Base-by-base conservation (phyloP, 2,329 filamentous ascomycete genomes). In the Diplocarpon rosae region DNA sequence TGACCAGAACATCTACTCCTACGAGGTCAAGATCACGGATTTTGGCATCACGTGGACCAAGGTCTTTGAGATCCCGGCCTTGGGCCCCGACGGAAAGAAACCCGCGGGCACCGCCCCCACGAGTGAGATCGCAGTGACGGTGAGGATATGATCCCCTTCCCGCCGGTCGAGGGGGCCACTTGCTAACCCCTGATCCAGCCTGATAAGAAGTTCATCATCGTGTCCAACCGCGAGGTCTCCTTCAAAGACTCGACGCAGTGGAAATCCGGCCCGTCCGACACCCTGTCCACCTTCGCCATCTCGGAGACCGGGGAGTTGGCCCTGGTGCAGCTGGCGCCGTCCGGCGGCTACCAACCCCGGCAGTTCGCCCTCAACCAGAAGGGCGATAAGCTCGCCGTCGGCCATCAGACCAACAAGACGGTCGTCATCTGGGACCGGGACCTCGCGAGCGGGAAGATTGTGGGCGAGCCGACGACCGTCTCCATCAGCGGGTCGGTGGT, bases 361-460 rank as follows among this genome's bases (percentile, higher is more conserved):
- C 64, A 68, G 33, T 71, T 70, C 50, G 61, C 58, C 13, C 39
- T 69, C n/a, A 70, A 68, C 49, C 59, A 59, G 10, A 59, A 59
- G 10, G 69, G 69, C 0, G 56, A 60, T 34, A 37, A 67, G 39
- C 57, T 71, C 13, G 68, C 67, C 2, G 63, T 71, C 24, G 68
- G 61, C 0, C 60, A 69, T 48, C 66, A 70, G 54, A 57, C 58
- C 31, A 63, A 58, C 37, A 51, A 56, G 5, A 61, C 58, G 7
- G 64, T 72, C 1, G 61, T 62, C 5, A 56, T 72, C 13, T 56
- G 65, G 37, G 46, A 52, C 37, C 56, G 69, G 2, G 62, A 71
- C 57, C 53, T 63, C 5, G 52, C 52, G 30, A 63, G 59, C 2
- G 69, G 69, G 0, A 48, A 59, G 44, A 60, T 70, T 33, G 62